These are phyloP conservation scores for Zangia roseola DNA, from an alignment of 768 basidiomycete genomes.

Conservation along the genomic window DNA sequence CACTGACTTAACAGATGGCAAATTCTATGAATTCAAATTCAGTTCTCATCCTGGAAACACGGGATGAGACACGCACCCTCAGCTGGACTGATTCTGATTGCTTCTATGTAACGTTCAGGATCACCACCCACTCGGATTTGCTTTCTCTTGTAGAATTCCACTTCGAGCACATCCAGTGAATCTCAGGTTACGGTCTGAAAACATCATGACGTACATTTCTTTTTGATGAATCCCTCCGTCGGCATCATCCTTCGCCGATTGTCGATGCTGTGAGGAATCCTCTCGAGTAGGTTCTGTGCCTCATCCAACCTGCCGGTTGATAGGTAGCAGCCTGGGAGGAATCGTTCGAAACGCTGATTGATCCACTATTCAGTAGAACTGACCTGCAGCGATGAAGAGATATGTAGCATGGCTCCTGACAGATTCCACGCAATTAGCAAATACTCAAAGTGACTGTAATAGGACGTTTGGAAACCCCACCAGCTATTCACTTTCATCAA, in stretches of 20 bases:
- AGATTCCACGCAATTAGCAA: neutral
- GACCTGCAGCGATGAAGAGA: slow-evolving; percentile 71
- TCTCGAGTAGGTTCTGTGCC: slow-evolving; percentile 61
- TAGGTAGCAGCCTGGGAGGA: slow-evolving; percentile 54
- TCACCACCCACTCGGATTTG: slow-evolving; percentile 54
- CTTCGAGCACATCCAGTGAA: slow-evolving; percentile 35
- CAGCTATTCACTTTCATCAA: slow-evolving; percentile 70
- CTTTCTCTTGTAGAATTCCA: slow-evolving; percentile 74
- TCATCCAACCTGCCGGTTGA: slow-evolving; percentile 53
- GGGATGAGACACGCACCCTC: slow-evolving; percentile 50
- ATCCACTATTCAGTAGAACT: slow-evolving; percentile 8
- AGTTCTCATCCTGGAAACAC: neutral
- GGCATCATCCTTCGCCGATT: slow-evolving; percentile 68
- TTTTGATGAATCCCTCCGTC: slow-evolving; percentile 75
- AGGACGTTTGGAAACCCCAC: slow-evolving; percentile 33
- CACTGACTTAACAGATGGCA: slow-evolving; percentile 56
- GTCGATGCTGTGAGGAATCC: slow-evolving; percentile 57
- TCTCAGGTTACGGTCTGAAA: neutral
- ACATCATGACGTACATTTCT: slow-evolving; percentile 53
- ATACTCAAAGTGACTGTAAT: neutral
- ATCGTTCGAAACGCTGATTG: neutral
- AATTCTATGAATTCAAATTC: slow-evolving; percentile 47
- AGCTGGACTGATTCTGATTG: slow-evolving; percentile 64
- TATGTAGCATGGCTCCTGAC: slow-evolving; percentile 77
- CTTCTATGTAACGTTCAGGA: slow-evolving; percentile 48